Conservation (phyloP, 1,284 basidiomycete genomes). For the Rhodotorula glutinis region DNA sequence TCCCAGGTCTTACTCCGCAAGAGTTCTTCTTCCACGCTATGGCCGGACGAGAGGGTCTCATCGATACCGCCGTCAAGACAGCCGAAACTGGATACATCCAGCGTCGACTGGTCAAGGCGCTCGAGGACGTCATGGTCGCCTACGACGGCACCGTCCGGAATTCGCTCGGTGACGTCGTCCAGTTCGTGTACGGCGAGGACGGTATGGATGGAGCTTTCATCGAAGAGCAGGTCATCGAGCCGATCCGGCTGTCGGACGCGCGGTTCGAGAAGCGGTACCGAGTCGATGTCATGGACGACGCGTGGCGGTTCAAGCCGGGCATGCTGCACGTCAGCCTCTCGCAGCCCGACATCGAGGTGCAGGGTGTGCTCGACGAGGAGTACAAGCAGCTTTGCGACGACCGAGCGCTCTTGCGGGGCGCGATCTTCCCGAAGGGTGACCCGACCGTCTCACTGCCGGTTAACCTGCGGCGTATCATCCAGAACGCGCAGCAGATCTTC, state of each 20-base stretch:
- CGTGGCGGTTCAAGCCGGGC: constrained; percentile 54
- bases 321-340: constrained; percentile 92
- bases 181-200: constrained; percentile 97
- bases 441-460: constrained; percentile 81
- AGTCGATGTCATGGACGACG: constrained; percentile 82
- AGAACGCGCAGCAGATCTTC: constrained; percentile 96
- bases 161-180: constrained; percentile 89
- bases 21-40: constrained; percentile 99
- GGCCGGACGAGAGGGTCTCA: constrained; percentile 98
- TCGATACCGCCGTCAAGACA: constrained; percentile 99
- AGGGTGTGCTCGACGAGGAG: constrained; percentile 84
- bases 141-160: constrained; percentile 98
- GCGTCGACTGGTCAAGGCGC: constrained; percentile 92
- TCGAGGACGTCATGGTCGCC: constrained; percentile 95
- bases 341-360: constrained; percentile 76
- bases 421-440: constrained; percentile 70
- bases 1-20: constrained; percentile 71
- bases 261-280: constrained; percentile 88
- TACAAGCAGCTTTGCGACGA: constrained; percentile 73
- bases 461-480: constrained; percentile 89
- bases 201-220: constrained; percentile 98
- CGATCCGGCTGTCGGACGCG: constrained; percentile 74
- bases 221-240: constrained; percentile 89
- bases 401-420: constrained; percentile 68
- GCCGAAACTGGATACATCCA: constrained; percentile 99